A percentile compares a stretch with the other conserved stretches of the same genome.
Conservation (phyloP, 2,329 filamentous ascomycete genomes). For the Ophiostoma australiae region DNA sequence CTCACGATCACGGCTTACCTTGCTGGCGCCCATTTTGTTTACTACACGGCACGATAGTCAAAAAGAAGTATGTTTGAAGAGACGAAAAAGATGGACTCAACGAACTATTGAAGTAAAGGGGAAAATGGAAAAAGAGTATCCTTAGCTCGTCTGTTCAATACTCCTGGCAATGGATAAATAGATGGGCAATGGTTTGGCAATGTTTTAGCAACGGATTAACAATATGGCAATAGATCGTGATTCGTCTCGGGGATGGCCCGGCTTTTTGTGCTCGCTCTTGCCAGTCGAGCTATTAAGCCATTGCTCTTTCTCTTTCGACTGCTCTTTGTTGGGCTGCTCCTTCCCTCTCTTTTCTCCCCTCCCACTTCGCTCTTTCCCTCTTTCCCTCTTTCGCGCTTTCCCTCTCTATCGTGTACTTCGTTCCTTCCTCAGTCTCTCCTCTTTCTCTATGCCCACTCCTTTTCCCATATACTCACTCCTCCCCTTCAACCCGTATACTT, state of each 20-base stretch:
- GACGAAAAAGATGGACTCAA: neutral
- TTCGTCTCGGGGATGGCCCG: conserved; percentile 2
- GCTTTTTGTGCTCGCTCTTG: conserved; percentile 1
- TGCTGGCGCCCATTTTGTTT: conserved; percentile 6
- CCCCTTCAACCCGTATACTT: neutral
- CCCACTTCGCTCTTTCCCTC: neutral
- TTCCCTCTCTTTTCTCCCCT: neutral
- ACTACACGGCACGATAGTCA: neutral
- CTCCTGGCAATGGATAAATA: neutral
- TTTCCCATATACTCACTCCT: conserved; percentile 6
- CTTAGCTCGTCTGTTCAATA: neutral
- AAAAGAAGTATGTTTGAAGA: neutral
- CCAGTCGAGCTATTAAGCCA: neutral
- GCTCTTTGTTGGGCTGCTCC: neutral
- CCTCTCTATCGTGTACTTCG: conserved; percentile 1
- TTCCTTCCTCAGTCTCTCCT: conserved; percentile 8
- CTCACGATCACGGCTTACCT: conserved; percentile 10
- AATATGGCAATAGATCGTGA: conserved; percentile 1
- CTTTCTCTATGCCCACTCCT: conserved; percentile 9
- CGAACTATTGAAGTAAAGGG: neutral
- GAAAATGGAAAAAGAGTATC: neutral
- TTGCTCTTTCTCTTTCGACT: conserved; percentile 3
- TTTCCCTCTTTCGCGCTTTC: neutral
- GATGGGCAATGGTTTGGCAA: neutral
- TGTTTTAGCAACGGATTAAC: neutral